Conservation (phyloP, 2,329 filamentous ascomycete species). For the Aspergillus proliferans region DNA sequence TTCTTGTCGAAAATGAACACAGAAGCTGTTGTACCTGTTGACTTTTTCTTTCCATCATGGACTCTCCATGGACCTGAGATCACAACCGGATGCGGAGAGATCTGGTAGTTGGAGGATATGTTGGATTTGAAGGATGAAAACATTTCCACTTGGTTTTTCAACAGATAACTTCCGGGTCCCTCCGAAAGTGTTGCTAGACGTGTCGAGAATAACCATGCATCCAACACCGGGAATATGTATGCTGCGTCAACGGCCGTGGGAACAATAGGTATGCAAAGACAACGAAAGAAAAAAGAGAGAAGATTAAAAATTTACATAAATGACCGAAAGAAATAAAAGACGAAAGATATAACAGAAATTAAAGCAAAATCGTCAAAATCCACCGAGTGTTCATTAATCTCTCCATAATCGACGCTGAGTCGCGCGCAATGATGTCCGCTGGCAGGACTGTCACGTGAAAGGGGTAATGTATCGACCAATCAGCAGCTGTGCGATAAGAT, state of each 20-base stretch:
- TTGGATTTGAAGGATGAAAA: conserved; percentile 92
- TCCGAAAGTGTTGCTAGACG: neutral
- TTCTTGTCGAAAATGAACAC: conserved; percentile 95
- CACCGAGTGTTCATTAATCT: neutral
- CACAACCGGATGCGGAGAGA: conserved; percentile 69
- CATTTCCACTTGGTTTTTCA: conserved; percentile 51
- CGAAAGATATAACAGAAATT: neutral
- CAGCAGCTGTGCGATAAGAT: neutral
- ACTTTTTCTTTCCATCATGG: conserved; percentile 95
- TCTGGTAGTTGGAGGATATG: conserved; percentile 84
- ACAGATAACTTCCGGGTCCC: neutral
- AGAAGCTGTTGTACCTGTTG: conserved; percentile 78
- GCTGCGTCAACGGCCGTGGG: neutral
- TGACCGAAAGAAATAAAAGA: neutral
- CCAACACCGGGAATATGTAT: neutral
- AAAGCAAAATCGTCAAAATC: neutral
- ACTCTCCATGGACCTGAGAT: conserved; percentile 93
- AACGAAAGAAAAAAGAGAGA: neutral
- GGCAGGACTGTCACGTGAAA: conserved; percentile 2
- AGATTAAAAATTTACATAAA: neutral
- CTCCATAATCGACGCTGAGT: neutral
- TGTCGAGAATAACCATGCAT: neutral
- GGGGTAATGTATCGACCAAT: neutral
- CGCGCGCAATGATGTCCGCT: neutral
- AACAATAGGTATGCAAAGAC: neutral